These are phyloP conservation scores for Roridomyces roridus DNA, from an alignment of 768 basidiomycete species.

Conservation along the genomic window DNA sequence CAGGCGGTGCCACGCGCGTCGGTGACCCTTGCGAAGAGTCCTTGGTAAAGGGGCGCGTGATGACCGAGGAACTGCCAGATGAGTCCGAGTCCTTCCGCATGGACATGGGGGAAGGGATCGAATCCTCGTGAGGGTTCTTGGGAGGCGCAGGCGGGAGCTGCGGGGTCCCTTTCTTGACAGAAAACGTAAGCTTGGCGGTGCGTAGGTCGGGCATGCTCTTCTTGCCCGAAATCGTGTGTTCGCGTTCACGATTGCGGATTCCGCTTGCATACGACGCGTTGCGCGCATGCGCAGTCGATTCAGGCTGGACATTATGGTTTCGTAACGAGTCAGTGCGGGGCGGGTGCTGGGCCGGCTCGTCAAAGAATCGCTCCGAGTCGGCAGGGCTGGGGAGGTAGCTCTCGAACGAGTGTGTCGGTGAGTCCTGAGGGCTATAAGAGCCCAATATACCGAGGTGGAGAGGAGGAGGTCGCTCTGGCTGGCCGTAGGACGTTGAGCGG, in stretches of 20 bases:
- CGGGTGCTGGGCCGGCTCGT: constrained; percentile 38
- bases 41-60: constrained; percentile 30
- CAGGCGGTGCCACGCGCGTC: constrained; percentile 48
- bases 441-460: constrained; percentile 54
- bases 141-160: constrained; percentile 26
- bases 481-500: constrained; percentile 27
- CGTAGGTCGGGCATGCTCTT: constrained; percentile 90
- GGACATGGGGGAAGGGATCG: constrained; percentile 46
- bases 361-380: constrained; percentile 57
- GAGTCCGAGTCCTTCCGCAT: constrained; percentile 56
- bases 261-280: constrained; percentile 58
- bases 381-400: constrained; percentile 63
- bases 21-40: constrained; percentile 30
- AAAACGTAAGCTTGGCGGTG: constrained; percentile 49
- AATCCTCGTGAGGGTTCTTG: constrained; percentile 35
- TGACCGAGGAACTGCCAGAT: constrained; percentile 33
- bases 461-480: constrained; percentile 51
- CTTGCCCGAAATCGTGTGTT: constrained; percentile 55
- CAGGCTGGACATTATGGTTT: constrained; percentile 29
- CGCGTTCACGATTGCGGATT: constrained; percentile 40
- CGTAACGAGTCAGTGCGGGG: constrained; percentile 24
- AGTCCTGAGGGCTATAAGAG: constrained; percentile 45
- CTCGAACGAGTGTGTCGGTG: constrained; percentile 58
- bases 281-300: constrained; percentile 43
- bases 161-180: constrained; percentile 32